Conservation (phyloP, 2,329 filamentous ascomycete species). For the Cercospora beticola region DNA sequence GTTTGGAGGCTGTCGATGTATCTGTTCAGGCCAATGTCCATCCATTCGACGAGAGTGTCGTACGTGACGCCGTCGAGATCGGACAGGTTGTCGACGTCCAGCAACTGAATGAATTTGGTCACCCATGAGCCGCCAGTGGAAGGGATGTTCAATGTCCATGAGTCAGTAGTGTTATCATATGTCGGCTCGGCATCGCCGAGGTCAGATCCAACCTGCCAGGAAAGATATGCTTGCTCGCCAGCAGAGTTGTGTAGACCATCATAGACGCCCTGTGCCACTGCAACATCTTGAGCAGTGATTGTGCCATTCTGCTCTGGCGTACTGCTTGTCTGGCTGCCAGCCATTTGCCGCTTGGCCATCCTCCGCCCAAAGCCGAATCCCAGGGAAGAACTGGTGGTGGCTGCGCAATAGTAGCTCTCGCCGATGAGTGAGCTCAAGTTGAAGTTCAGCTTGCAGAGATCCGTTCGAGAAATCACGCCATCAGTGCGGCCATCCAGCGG, state of each 20-base stretch:
- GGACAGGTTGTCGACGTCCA: constrained; percentile 44
- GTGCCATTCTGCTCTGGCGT: constrained; percentile 33
- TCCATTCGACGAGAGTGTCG: constrained; percentile 57
- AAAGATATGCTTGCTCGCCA: constrained; percentile 45
- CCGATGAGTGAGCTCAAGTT: constrained; percentile 50
- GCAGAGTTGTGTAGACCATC: constrained; percentile 43
- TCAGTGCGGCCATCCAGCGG: constrained; percentile 55
- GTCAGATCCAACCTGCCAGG: constrained; percentile 37
- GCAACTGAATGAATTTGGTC: constrained; percentile 45
- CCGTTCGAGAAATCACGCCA: constrained; percentile 52
- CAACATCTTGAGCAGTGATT: constrained; percentile 30
- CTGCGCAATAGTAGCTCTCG: constrained; percentile 46
- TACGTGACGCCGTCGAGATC: constrained; percentile 53
- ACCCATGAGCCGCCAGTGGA: constrained; percentile 44
- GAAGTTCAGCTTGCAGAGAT: constrained; percentile 50
- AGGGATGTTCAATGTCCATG: constrained; percentile 40
- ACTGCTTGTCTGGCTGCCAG: constrained; percentile 9
- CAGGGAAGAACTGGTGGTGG: constrained; percentile 25
- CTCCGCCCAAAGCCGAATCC: constrained; percentile 15
- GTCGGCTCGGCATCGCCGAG: constrained; percentile 39
- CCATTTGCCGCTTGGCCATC: constrained; percentile 25
- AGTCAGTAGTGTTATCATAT: constrained; percentile 38
- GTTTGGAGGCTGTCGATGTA: constrained; percentile 57
- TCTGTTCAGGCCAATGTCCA: constrained; percentile 48
- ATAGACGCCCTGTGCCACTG: constrained; percentile 38